Base-by-base conservation (phyloP, 78 protist species). In the slime mould (Dictyostelium discoideum) region DNA sequence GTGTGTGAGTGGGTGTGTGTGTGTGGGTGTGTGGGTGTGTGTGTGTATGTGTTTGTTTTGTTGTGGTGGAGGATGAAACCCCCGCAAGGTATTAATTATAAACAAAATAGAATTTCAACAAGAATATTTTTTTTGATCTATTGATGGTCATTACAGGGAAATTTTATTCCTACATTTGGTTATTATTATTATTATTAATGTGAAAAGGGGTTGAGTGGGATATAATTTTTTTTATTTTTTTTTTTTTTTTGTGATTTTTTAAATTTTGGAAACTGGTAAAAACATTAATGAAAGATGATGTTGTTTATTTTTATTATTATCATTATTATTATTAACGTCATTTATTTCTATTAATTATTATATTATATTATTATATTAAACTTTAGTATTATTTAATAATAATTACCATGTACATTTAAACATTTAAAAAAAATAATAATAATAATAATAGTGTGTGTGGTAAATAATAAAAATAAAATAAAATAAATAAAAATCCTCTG, bases 201-300 rank as follows among this genome's bases (percentile, higher is more conserved):
- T 11, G 50, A 11, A 16, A 54, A 16, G 65, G 65, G 65, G 65
- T 13, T 16, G 65, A 3, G n/a, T 16, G 65, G n/a, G n/a, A 13
- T 6, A 32, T 67, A 37, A 67, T 3, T 67, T 22, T 67, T n/a
- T n/a, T n/a, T n/a, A n/a, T n/a, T n/a, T n/a, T n/a, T n/a, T n/a
- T n/a, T n/a, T n/a, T n/a, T 20, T 24, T 3, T 10, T n/a, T 67
- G 1, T 67, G 6, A 9, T 67, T 26, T n/a, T 24, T 9, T n/a
- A 67, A 67, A n/a, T 67, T 8, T 24, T 67, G 76, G 24, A 67
- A 67, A 67, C 76, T 67, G 76, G 76, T 67, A 67, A 67, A 67
- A 67, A 67, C 76, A 67, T 26, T 67, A 67, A 67, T 24, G 76
- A 26, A 67, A 24, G 32, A 67, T 67, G 76, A 67, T 67, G 76